A percentile compares a stretch with the other conserved stretches of the same genome.
Evolutionary conservation across 495 filamentous ascomycete species (phyloP).

Genomic region (Penicillium argentinense): DNA sequence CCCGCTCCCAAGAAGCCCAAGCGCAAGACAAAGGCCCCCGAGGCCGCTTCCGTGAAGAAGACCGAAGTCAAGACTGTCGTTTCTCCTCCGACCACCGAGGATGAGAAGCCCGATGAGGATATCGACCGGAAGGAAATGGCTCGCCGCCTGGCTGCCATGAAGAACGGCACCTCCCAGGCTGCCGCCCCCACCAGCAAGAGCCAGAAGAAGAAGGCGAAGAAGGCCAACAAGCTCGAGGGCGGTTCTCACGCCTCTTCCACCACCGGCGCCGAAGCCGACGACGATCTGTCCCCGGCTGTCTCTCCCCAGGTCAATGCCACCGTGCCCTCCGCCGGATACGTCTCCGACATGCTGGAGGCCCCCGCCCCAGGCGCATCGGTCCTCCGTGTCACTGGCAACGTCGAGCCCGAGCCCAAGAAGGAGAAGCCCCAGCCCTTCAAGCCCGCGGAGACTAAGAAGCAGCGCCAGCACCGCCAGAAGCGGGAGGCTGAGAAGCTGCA

Average conservation of each 20-base stretch:
- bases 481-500: slow-evolving; percentile 68
- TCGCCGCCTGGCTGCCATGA: slow-evolving; percentile 63
- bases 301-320: slow-evolving; percentile 58
- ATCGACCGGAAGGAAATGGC: slow-evolving; percentile 73
- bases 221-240: slow-evolving; percentile 29
- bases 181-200: slow-evolving; percentile 42
- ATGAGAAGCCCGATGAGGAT: slow-evolving; percentile 55
- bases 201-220: slow-evolving; percentile 62
- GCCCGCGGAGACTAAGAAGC: slow-evolving; percentile 79
- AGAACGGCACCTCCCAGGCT: slow-evolving; percentile 55
- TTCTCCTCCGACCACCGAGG: slow-evolving; percentile 37
- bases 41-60: slow-evolving; percentile 28
- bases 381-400: slow-evolving; percentile 67
- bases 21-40: slow-evolving; percentile 38
- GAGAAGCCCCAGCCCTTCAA: slow-evolving; percentile 58
- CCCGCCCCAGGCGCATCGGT: slow-evolving; percentile 66
- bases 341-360: slow-evolving; percentile 87
- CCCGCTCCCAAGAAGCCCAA: slow-evolving; percentile 42
- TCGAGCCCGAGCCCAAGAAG: slow-evolving; percentile 62
- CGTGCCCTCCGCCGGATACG: slow-evolving; percentile 54
- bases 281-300: slow-evolving; percentile 65
- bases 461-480: slow-evolving; percentile 83
- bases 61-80: slow-evolving; percentile 38
- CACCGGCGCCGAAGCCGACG: slow-evolving; percentile 77
- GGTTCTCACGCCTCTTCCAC: slow-evolving; percentile 63